These are phyloP conservation scores for Urtica urens DNA, from an alignment of 306 rosid genomes.

Conservation along the genomic window DNA sequence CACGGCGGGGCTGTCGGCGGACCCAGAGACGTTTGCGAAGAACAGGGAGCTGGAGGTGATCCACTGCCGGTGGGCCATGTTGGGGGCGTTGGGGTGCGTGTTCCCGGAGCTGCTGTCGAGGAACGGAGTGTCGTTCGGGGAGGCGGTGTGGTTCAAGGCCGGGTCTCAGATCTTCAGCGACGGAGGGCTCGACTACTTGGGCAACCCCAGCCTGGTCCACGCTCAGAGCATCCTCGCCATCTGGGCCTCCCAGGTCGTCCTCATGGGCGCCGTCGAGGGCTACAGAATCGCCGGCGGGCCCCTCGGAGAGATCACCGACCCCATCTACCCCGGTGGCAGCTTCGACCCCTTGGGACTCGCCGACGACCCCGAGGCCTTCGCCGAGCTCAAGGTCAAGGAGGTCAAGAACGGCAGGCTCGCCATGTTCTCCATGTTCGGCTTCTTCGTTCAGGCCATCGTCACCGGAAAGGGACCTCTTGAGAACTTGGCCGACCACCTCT, in stretches of 20 bases:
- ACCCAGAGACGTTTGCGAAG: conserved; percentile 67
- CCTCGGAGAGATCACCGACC: conserved; percentile 73
- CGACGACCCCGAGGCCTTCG: conserved; percentile 91
- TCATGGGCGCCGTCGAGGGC: conserved; percentile 94
- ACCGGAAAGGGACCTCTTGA: conserved; percentile 85
- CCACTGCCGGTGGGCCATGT: conserved; percentile 55
- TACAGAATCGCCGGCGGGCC: conserved; percentile 76
- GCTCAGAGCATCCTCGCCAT: conserved; percentile 51
- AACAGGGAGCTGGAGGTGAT: conserved; percentile 77
- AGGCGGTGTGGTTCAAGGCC: conserved; percentile 92
- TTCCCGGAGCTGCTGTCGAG: conserved; percentile 75
- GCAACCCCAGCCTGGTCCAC: conserved; percentile 74
- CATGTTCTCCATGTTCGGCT: conserved; percentile 92
- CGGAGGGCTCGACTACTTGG: conserved; percentile 94
- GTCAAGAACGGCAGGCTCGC: conserved; percentile 80
- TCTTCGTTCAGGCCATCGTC: conserved; percentile 87
- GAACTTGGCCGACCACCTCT: conserved; percentile 86
- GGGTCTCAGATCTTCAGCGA: conserved; percentile 86
- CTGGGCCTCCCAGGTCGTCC: conserved; percentile 60
- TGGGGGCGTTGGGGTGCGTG: conserved; percentile 64
- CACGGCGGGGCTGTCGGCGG: conserved; percentile 78
- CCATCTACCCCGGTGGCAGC: conserved; percentile 94
- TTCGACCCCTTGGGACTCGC: conserved; percentile 94
- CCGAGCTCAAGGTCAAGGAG: conserved; percentile 89
- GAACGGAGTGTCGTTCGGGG: conserved; percentile 35